A percentile compares a stretch with the other conserved stretches of the same genome.
Evolutionary conservation across 805 yeast genomes (phyloP).

Genomic region (Wickerhamomyces mucosus): DNA sequence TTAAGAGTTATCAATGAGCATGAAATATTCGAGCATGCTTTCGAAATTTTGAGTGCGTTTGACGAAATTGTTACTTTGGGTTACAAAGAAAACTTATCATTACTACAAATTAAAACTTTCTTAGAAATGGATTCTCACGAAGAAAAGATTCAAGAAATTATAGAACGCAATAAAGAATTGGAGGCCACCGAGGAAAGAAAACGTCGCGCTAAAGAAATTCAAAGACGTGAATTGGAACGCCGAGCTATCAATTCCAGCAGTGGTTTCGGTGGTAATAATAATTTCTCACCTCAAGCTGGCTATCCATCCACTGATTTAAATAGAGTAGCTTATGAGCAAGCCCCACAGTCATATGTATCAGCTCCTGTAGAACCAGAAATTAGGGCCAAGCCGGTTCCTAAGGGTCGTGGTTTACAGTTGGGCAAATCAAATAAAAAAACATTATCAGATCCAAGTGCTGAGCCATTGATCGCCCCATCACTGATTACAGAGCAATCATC

Average conservation of each 20-base stretch:
- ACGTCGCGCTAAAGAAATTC: conserved; percentile 86
- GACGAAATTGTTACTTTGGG: conserved; percentile 91
- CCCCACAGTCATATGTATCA: conserved; percentile 14
- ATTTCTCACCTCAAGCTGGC: background rate
- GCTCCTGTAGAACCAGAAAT: conserved; percentile 15
- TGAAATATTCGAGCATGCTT: conserved; percentile 76
- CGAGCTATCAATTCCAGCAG: conserved; percentile 27
- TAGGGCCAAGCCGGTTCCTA: conserved; percentile 27
- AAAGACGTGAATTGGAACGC: conserved; percentile 64
- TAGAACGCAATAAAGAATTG: conserved; percentile 90
- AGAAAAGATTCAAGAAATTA: conserved; percentile 96
- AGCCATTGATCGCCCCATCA: conserved; percentile 24
- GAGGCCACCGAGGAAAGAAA: conserved; percentile 97
- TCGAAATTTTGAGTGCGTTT: conserved; percentile 83
- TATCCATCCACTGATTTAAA: conserved; percentile 2
- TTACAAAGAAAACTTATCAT: conserved; percentile 75
- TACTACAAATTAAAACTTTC: conserved; percentile 77
- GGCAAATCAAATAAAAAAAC: conserved; percentile 37
- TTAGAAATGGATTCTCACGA: conserved; percentile 97
- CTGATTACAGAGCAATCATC: conserved; percentile 14
- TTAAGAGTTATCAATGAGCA: conserved; percentile 68
- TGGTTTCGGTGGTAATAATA: conserved; percentile 7
- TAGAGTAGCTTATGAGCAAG: conserved; percentile 5
- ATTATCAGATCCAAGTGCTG: conserved; percentile 11
- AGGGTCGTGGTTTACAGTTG: conserved; percentile 70